Percentiles rank a stretch among this genome's conserved stretches.
These are phyloP conservation scores for Emmonsiellopsis sp. DNA, from an alignment of 2,329 filamentous ascomycete genomes.

Conservation along the genomic window DNA sequence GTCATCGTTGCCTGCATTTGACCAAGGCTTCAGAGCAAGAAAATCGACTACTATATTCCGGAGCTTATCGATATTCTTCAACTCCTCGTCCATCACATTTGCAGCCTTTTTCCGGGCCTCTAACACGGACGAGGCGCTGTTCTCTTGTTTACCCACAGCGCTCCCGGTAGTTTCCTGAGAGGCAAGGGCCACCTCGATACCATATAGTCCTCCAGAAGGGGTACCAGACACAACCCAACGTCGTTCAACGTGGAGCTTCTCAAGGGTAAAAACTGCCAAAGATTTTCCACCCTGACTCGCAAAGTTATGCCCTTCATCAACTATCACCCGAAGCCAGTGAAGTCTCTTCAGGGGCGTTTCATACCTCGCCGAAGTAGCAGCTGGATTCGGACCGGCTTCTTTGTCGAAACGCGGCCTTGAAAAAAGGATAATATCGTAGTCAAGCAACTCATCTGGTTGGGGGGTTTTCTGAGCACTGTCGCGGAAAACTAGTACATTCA, in stretches of 20 bases:
- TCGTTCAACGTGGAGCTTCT: conserved; percentile 52
- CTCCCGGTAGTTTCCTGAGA: conserved; percentile 24
- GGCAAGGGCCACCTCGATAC: conserved; percentile 54
- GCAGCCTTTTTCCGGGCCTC: conserved; percentile 26
- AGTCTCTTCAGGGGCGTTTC: conserved; percentile 57
- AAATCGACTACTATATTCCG: conserved; percentile 60
- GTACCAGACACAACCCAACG: conserved; percentile 89
- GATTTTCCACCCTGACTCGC: conserved; percentile 57
- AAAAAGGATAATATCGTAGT: conserved; percentile 70
- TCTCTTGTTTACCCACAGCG: neutral
- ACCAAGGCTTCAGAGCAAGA: conserved; percentile 70
- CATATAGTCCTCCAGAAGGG: conserved; percentile 72
- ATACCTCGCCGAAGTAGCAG: conserved; percentile 34
- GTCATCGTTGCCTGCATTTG: conserved; percentile 49
- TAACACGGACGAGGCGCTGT: conserved; percentile 19
- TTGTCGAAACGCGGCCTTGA: conserved; percentile 63
- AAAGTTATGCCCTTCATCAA: conserved; percentile 84
- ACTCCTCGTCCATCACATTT: conserved; percentile 43
- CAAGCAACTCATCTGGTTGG: conserved; percentile 45
- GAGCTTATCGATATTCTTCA: conserved; percentile 56
- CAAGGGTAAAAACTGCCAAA: conserved; percentile 45
- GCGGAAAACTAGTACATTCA: conserved; percentile 57
- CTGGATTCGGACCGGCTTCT: conserved; percentile 40
- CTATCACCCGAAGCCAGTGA: conserved; percentile 80
- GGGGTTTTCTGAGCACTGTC: conserved; percentile 47